phyloP scores from a whole-genome alignment of 169 alveolate genomes.

The Cryptosporidium ubiquitum region DNA sequence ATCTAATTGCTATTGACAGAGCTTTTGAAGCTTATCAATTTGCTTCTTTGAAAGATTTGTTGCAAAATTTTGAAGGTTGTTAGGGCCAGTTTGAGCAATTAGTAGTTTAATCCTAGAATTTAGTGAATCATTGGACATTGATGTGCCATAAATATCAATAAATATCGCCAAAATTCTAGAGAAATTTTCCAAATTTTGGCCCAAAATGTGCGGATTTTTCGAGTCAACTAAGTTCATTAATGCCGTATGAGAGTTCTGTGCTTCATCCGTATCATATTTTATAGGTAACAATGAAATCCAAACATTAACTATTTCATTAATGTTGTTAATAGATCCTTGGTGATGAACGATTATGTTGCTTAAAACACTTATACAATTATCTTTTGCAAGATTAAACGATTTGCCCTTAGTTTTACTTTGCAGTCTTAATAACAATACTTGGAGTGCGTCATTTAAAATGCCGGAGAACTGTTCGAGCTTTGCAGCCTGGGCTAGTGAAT shows the following conservation, averaged over 20 bases:
- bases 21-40: constrained; percentile 45
- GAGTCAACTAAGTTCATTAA: constrained; percentile 61
- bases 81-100: constrained; percentile 58
- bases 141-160: constrained; percentile 84
- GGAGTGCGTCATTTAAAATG: constrained; percentile 47
- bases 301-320: constrained; percentile 24
- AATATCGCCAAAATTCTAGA: constrained; percentile 83
- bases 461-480: constrained; percentile 45
- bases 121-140: constrained; percentile 83
- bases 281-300: constrained; percentile 60
- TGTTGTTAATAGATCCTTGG: constrained; percentile 20
- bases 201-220: constrained; percentile 83
- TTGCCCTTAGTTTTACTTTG: constrained; percentile 58
- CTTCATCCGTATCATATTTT: constrained; percentile 71
- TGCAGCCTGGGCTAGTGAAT: constrained; percentile 70
- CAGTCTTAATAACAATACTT: constrained; percentile 29
- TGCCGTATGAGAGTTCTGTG: constrained; percentile 62
- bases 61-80: constrained; percentile 42
- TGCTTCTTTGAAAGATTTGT: constrained; percentile 55
- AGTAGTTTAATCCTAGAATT: constrained; percentile 78
- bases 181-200: constrained; percentile 83
- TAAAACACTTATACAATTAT: constrained; percentile 40
- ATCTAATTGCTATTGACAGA: constrained; percentile 6
- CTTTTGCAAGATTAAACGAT: constrained; percentile 67
- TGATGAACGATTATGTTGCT: constrained; percentile 43